Base-by-base conservation (phyloP, 129 eudicot species). In the Escallonia herrerae region DNA sequence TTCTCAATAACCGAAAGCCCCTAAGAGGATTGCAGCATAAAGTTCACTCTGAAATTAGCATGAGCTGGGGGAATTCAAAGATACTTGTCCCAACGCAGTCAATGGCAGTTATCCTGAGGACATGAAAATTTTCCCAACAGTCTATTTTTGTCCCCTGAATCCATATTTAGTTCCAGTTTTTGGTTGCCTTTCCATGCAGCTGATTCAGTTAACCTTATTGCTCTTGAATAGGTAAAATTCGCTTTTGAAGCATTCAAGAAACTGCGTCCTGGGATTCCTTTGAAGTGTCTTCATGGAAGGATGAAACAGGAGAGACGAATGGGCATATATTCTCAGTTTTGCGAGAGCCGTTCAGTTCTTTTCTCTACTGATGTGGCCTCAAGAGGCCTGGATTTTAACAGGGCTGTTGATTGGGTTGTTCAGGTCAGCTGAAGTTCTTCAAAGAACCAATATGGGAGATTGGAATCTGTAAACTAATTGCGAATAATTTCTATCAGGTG, bases 341-440 rank as follows among this genome's bases (percentile, higher is more conserved):
- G 87, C 70, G 96, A 83, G 60, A 71, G 78, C 56, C 75, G 70
- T 5, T 82, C 91, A 2, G 83, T 93, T 79, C 79, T 93, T 0
- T 86, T 93, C 62, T 76, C 81, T 48, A 93, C 99, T 10, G 96
- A 93, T 69, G 95, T 93, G 63, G 81, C 87, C 54, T 73, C 99
- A 49, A 86, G 99, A 72, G 96, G 99, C 38, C 95, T 93, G 43
- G 99, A 93, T 78, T 93, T 93, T 49, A 79, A 89, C 61, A 85
- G 89, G 73, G 81, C 85, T 7, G 99, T 93, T 65, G 96, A 93
- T 80, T 93, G 99, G 99, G 99, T 93, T 77, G 96, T 93, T 70
- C 96, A 93, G 95, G 97, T 91, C 55, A 67, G 37, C 56, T 43
- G 43, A 58, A 46, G 3, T 73, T 38, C 68, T 50, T 41, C 22